Percentiles rank a stretch among this genome's conserved stretches.
These are phyloP conservation scores for Myxozyma geophila DNA, from an alignment of 805 yeast genomes.

Conservation along the genomic window DNA sequence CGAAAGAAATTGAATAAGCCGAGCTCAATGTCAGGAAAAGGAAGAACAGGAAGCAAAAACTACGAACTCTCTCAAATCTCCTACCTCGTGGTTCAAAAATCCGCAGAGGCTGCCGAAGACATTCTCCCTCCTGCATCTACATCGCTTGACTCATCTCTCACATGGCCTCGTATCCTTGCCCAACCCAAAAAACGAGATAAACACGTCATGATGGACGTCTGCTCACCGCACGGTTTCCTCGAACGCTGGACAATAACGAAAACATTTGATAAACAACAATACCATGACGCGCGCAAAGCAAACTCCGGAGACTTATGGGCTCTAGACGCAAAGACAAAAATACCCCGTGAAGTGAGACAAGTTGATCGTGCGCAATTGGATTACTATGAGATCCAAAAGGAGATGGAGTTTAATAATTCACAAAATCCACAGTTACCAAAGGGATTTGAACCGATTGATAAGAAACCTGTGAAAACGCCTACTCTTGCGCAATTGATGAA, in stretches of 20 bases:
- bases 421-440: not conserved
- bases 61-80: constrained; percentile 69
- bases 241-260: constrained; percentile 90
- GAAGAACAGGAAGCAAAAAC: constrained; percentile 69
- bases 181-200: constrained; percentile 79
- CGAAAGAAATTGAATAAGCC: constrained; percentile 51
- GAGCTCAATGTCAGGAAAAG: constrained; percentile 59
- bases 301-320: constrained; percentile 89
- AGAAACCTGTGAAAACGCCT: not conserved
- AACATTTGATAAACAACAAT: constrained; percentile 66
- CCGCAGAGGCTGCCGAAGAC: constrained; percentile 43
- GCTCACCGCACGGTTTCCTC: constrained; percentile 76
- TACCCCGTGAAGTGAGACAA: constrained; percentile 3
- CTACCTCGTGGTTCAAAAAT: constrained; percentile 69
- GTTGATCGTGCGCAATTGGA: not conserved
- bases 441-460: not conserved
- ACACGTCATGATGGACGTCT: constrained; percentile 77
- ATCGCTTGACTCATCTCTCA: constrained; percentile 39
- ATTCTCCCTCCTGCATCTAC: not conserved
- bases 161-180: constrained; percentile 75
- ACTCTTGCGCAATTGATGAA: not conserved
- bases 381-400: not conserved
- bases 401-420: too few species aligned
- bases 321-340: constrained; percentile 59
- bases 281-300: constrained; percentile 89